Evolutionary conservation across 331 rosid genomes (phyloP), one percentile per base, ranked within the genome.

Genomic region (Ulmus americana): DNA sequence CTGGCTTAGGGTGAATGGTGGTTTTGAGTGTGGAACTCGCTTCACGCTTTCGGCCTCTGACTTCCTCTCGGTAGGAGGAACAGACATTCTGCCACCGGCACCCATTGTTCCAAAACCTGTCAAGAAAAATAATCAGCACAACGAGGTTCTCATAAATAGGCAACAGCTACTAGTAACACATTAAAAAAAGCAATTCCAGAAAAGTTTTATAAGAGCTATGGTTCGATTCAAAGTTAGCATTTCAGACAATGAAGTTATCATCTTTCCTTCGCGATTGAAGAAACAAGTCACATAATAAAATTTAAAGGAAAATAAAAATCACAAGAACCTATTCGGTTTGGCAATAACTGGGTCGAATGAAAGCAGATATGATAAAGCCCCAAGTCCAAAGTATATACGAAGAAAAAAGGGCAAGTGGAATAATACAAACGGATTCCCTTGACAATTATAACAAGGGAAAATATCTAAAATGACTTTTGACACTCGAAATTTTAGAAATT

Each of bases 1-100:
- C 67, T 85, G 73, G 58, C 91, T 10, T 5, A 88, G 79, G 20
- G 72, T 83, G 69, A 88, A 85, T 7, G 86, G 89, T 43, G 95
- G 95, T 52, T 81, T 83, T 7, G 71, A 64, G 72, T 35, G 68
- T 5, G 95, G 95, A 48, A 81, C 89, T 28, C 95, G 84, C 80
- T 83, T 82, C 43, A 72, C 39, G 43, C 35, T 10, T 13, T 74
- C 83, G 11, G 48, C 20, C 64, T 73, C 80, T 11, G 85, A 40
- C 50, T 76, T 85, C 79, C 80, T 65, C 51, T 8, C 41, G 44
- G 72, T 10, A 7, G 78, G 86, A 68, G 86, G 89, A 69, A 72
- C 85, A 39, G 80, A 53, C 77, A 90, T 79, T 46, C 89, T 78
- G 78, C 95, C 95, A 68, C 95, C 95, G 35, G 89, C 95, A 63